Base-by-base conservation (phyloP, 208 protist genomes). In the Leishmania gerbilli region DNA sequence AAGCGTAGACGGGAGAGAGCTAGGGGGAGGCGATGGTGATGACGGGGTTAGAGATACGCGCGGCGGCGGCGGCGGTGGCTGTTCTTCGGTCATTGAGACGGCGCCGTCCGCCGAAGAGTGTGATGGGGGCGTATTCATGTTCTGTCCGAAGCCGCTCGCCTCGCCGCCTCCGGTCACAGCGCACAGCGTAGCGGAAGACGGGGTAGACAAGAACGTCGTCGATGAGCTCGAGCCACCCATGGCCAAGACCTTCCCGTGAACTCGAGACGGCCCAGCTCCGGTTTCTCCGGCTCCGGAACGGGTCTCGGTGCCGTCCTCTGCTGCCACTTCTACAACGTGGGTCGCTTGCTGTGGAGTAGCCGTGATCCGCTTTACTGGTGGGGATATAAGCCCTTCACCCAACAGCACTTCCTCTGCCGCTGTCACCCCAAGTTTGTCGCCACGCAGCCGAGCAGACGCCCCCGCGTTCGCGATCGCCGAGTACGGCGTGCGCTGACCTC, bases 1-100 rank as follows among this genome's bases (percentile, higher is more conserved):
- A n/a, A 82, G 49, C 15, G 82, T 85, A 49, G 82, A 85, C 47
- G 82, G 78, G 42, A 85, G 82, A 58, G 82, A 85, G 56, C 45
- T 60, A 24, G 37, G 21, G 6, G 65, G 31, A 31, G 34, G 31
- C 9, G 62, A 53, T 19, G 56, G 58, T n/a, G 76, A 71, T 34
- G n/a, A 27, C 40, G n/a, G 72, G 19, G 72, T 62, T 42, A 31
- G 53, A 34, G 60, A 53, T 21, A 55, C 11, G 19, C 21, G 37
- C 45, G 62, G 64, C 31, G 79, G 55, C 47, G 8, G 27, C 27
- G 40, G 45, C 45, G 8, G 27, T 13, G 27, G 27, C n/a, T 76
- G 45, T 45, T 27, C 74, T 34, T 17, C 34, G 1, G 49, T 17
- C 34, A 53, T 17, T n/a, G 37, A 60, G 49, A 53, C 74, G 21